These are phyloP conservation scores for Pholiota microspora DNA, from an alignment of 768 basidiomycete genomes.

Conservation along the genomic window DNA sequence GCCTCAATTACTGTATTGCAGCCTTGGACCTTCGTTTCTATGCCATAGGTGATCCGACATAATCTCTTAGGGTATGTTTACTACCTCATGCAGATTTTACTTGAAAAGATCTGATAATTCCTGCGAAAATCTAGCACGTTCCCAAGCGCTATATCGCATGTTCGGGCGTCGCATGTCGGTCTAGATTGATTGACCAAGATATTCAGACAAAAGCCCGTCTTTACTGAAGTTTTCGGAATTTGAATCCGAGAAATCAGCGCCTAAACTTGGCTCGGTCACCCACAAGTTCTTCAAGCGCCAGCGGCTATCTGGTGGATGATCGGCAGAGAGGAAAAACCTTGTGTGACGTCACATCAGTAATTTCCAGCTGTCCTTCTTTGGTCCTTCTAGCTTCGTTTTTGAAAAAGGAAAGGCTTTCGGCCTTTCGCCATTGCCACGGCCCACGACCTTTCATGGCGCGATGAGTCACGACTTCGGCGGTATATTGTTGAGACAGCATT, in stretches of 20 bases:
- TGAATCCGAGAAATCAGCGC: not conserved
- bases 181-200: too few relatives aligned
- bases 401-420: not conserved
- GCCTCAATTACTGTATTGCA: not conserved
- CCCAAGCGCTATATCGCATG: too few relatives aligned
- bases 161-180: too few relatives aligned
- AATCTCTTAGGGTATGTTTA: not conserved
- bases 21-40: not conserved
- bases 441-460: not conserved
- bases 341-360: not conserved
- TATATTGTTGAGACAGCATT: not conserved
- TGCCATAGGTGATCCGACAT: slow-evolving; percentile 3
- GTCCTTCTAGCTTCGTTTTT: not conserved
- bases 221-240: not conserved
- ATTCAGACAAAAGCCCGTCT: too few relatives aligned
- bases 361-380: too few relatives aligned
- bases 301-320: not conserved
- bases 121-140: not conserved
- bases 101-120: not conserved
- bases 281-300: not conserved
- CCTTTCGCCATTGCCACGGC: not conserved
- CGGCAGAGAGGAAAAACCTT: not conserved
- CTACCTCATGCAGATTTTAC: not conserved
- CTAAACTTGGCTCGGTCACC: not conserved
- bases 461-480: not conserved